phyloP scores from a whole-genome alignment of 176 grass and related monocot genomes.

The Bromus sterilis region DNA sequence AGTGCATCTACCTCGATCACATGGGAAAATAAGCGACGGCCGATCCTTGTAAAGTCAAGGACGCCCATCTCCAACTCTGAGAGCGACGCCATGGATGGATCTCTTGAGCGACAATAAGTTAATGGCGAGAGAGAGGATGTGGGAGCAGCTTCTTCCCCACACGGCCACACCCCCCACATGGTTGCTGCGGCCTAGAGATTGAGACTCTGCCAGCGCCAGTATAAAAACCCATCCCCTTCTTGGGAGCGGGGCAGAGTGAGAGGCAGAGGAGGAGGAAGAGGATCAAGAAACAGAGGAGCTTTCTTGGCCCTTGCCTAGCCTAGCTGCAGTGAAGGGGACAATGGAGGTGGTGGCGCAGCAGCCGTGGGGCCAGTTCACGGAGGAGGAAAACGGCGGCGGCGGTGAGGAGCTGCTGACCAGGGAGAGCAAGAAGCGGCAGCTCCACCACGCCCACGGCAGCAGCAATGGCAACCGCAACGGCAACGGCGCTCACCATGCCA shows the following conservation, averaged over 20 bases:
- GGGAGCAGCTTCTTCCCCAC: no score
- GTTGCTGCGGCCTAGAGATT: not conserved
- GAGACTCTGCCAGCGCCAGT: not conserved
- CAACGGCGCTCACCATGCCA: not conserved
- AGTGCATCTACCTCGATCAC: no score
- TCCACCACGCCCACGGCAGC: not conserved
- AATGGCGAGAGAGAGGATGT: no score
- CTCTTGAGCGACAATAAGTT: not conserved
- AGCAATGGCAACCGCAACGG: not conserved
- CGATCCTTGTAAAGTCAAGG: not conserved
- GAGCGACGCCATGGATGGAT: not conserved
- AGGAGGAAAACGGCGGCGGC: conserved; percentile 22
- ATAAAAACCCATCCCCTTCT: not conserved
- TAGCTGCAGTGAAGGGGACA: not conserved
- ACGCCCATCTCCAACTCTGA: not conserved
- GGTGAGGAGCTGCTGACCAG: conserved; percentile 30
- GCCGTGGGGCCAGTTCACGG: conserved; percentile 29
- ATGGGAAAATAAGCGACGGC: no score
- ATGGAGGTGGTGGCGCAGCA: conserved; percentile 42
- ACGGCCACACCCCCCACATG: not conserved
- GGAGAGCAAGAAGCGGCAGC: conserved; percentile 13
- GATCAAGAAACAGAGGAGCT: not conserved
- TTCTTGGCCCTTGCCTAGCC: not conserved
- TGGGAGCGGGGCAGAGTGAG: not conserved
- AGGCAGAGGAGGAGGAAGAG: not conserved